Evolutionary conservation across 345 rosid species (phyloP).

Genomic region (Eucalyptus curtisii): DNA sequence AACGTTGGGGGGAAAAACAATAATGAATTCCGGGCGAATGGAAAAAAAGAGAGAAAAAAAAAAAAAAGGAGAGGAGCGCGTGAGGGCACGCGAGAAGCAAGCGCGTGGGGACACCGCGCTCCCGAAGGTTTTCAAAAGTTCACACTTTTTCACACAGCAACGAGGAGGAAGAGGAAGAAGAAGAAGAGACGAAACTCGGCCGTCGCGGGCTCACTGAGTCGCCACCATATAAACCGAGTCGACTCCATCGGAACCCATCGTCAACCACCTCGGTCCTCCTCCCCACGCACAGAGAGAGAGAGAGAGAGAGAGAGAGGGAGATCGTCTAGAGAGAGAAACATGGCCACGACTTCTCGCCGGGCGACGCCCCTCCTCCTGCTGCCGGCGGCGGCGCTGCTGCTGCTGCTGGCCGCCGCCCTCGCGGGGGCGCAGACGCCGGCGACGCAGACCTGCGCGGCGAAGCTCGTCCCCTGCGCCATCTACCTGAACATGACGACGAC

Average conservation of each 20-base stretch:
- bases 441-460: neutral
- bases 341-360: neutral
- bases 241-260: neutral
- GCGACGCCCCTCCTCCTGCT: neutral
- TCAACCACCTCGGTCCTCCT: neutral
- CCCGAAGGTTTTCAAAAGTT: neutral
- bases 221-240: neutral
- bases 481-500: conserved; percentile 4
- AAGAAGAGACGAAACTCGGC: neutral
- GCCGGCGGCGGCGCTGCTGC: neutral
- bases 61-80: neutral
- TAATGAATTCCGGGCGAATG: too few relatives aligned
- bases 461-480: neutral
- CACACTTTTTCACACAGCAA: neutral
- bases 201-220: neutral
- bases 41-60: rapidly evolving
- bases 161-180: neutral
- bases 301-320: neutral
- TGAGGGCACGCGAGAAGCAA: neutral
- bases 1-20: too few relatives aligned
- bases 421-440: conserved; percentile 3
- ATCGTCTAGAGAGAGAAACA: neutral
- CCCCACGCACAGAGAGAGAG: neutral
- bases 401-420: neutral
- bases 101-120: neutral